Evolutionary conservation across 2,329 filamentous ascomycete genomes (phyloP), one percentile per base, ranked within the genome.

Genomic region (Coniochaeta sp.): DNA sequence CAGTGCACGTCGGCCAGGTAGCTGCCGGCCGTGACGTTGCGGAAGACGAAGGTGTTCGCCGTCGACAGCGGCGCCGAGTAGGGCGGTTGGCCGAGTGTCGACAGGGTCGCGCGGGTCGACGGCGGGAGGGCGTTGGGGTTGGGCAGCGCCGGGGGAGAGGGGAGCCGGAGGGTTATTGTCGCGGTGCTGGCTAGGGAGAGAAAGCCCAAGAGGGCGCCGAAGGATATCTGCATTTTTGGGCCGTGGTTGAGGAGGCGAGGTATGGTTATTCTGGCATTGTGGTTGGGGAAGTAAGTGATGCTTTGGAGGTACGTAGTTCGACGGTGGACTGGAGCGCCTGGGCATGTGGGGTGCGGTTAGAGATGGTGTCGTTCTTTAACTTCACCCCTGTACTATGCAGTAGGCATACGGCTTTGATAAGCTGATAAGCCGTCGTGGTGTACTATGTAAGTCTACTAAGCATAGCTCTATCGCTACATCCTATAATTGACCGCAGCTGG

Each of bases 1-100:
- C 87, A 88, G 75, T 93, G 86, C 56, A 98, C 81, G 66, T 95
- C 91, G 55, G 89, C 86, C 6, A 98, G 83, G 72, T 97, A 97
- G 61, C 87, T 90, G 1, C 88, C 89, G 0, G 81, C 72, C 5
- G 83, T 81, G 58, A 96, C 80, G 67, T 92, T 87, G 65, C 74
- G 76, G 79, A 97, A 96, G 63, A 85, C 80, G 70, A 97, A 91
- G 26, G 84, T 86, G 72, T 90, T 89, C 66, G 80, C 74, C 44
- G 81, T 77, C 14, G 87, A 86, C 10, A 96, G 77, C 10, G 87
- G 87, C 14, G 89, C 86, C 28, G 81, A 67, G 68, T 71, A 66
- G 62, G 70, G 65, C 4, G 54, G 28, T 34, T 62, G 63, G 62
- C 73, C 70, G 12, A 78, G 75, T 19, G 79, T 67, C 22, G 76